phyloP scores from a whole-genome alignment of 768 basidiomycete genomes.

The Russula brevipes region DNA sequence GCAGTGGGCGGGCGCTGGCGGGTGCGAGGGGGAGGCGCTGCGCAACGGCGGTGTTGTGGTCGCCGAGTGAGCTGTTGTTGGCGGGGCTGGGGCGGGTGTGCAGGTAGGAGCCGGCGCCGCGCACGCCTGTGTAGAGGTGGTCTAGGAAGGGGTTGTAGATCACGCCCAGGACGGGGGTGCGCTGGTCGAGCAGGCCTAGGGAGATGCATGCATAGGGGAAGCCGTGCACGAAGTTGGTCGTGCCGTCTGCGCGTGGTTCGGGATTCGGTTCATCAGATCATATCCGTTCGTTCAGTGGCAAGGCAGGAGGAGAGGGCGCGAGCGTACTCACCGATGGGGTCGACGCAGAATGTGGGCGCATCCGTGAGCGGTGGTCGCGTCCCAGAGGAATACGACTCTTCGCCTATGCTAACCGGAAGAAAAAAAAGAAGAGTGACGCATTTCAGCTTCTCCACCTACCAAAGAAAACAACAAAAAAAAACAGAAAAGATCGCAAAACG shows the following conservation, averaged over 20 bases:
- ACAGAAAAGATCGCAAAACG: background rate
- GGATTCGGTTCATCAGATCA: slow-evolving; percentile 32
- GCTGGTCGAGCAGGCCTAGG: slow-evolving; percentile 80
- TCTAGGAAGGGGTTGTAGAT: slow-evolving; percentile 14
- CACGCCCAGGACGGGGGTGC: slow-evolving; percentile 50
- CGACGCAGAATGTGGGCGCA: slow-evolving; percentile 91
- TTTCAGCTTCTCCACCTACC: background rate
- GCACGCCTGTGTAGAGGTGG: slow-evolving; percentile 26
- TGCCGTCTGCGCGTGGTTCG: slow-evolving; percentile 52
- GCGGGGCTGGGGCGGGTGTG: slow-evolving; percentile 31
- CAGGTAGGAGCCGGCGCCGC: slow-evolving; percentile 76
- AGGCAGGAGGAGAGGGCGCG: slow-evolving; percentile 63
- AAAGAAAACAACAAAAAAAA: background rate
- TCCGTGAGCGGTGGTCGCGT: slow-evolving; percentile 66
- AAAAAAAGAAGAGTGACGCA: slow-evolving; percentile 1
- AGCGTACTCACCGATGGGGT: slow-evolving; percentile 71
- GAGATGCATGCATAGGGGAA: slow-evolving; percentile 89
- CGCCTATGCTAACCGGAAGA: slow-evolving; percentile 64
- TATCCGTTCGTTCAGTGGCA: too few species aligned
- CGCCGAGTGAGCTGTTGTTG: background rate
- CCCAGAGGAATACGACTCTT: slow-evolving; percentile 87
- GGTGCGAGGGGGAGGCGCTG: slow-evolving; percentile 60
- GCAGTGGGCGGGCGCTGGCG: slow-evolving; percentile 45
- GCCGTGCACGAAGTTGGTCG: slow-evolving; percentile 82
- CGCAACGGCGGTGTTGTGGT: slow-evolving; percentile 6